Evolutionary conservation across 83 land plant species (phyloP).

Genomic region (Diphasiastrum complanatum): DNA sequence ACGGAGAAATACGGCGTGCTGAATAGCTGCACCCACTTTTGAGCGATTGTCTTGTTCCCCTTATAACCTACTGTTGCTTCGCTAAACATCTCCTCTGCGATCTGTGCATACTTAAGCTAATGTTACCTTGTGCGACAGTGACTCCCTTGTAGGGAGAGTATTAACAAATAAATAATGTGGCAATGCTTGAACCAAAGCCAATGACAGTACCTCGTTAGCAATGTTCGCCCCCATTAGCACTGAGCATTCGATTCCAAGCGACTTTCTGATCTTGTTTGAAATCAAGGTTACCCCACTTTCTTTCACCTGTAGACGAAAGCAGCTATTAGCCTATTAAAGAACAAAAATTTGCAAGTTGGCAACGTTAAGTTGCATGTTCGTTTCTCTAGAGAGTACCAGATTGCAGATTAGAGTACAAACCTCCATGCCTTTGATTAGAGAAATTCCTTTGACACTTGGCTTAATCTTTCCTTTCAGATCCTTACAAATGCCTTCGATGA

Average conservation of each 20-base stretch:
- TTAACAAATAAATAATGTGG: neutral
- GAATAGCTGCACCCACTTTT: slow-evolving; percentile 72
- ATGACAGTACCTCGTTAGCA: slow-evolving; percentile 85
- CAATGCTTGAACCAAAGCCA: neutral
- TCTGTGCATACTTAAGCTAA: slow-evolving; percentile 26
- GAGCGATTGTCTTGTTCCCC: slow-evolving; percentile 48
- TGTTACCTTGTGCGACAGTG: neutral
- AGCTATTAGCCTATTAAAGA: neutral
- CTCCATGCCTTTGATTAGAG: slow-evolving; percentile 93
- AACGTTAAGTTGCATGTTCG: no score
- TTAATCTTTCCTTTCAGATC: slow-evolving; percentile 59
- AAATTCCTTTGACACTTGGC: slow-evolving; percentile 61
- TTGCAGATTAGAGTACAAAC: slow-evolving; percentile 14
- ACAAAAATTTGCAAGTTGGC: neutral
- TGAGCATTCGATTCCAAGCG: slow-evolving; percentile 67
- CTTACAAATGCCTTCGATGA: slow-evolving; percentile 65
- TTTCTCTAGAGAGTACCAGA: no score
- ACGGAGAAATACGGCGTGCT: slow-evolving; percentile 64
- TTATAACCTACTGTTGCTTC: slow-evolving; percentile 86
- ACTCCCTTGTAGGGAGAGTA: neutral
- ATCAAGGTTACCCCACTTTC: slow-evolving; percentile 75
- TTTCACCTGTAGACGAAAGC: slow-evolving; percentile 51
- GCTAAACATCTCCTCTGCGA: slow-evolving; percentile 75
- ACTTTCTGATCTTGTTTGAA: slow-evolving; percentile 51
- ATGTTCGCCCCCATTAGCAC: slow-evolving; percentile 96